Evolutionary conservation across 1,284 basidiomycete genomes (phyloP).

Genomic region (Anthracocystis panici-leucophaei): DNA sequence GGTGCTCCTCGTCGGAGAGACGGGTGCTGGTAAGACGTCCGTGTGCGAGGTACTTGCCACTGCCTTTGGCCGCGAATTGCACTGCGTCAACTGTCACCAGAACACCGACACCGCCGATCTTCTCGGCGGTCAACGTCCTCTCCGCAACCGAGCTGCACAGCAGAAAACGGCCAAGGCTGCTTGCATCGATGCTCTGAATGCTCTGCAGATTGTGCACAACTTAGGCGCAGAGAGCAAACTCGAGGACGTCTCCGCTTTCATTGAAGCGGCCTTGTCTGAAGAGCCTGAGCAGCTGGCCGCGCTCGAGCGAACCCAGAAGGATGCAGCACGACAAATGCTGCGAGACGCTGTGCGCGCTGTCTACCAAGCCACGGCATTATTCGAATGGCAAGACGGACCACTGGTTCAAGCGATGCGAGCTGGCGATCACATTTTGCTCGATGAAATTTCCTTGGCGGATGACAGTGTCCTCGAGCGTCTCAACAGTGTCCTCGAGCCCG

Average conservation of each 20-base stretch:
- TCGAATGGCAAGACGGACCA: conserved; percentile 97
- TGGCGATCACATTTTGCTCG: conserved; percentile 89
- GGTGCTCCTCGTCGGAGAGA: conserved; percentile 96
- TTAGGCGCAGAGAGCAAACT: conserved; percentile 34
- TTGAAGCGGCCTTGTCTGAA: conserved; percentile 27
- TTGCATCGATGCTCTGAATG: conserved; percentile 57
- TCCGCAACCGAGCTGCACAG: conserved; percentile 80
- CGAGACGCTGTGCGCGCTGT: conserved; percentile 73
- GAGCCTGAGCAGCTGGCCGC: conserved; percentile 16
- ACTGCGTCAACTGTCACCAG: conserved; percentile 93
- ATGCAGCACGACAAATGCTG: conserved; percentile 22
- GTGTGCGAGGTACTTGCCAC: conserved; percentile 91
- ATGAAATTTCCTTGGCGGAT: conserved; percentile 97
- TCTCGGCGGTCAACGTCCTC: conserved; percentile 90
- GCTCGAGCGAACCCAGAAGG: conserved; percentile 14
- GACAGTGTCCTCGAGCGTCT: conserved; percentile 97
- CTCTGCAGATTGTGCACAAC: conserved; percentile 28
- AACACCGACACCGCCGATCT: conserved; percentile 99
- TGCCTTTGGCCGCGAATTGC: conserved; percentile 76
- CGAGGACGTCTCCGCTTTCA: conserved; percentile 37
- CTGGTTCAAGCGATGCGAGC: conserved; percentile 89
- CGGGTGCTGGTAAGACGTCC: conserved; percentile 96
- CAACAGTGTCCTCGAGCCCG: conserved; percentile 95
- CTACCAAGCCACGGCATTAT: conserved; percentile 77
- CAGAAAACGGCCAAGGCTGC: conserved; percentile 68